Conservation (phyloP, 805 yeast species). For the Sungouiozyma ichnusensis region DNA sequence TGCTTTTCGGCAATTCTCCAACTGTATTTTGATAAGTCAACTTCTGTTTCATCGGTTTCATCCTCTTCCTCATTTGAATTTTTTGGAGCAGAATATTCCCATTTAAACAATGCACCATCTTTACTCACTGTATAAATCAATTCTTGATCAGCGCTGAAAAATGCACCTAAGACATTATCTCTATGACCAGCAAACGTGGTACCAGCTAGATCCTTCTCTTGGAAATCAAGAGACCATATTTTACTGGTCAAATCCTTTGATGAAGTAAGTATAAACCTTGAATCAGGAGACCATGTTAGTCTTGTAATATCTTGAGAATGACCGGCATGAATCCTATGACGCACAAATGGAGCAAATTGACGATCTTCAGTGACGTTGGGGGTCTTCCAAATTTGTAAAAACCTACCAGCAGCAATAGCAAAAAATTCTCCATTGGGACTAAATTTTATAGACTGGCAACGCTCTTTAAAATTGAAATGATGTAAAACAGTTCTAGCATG, state of each 20-base stretch:
- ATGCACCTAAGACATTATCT: constrained; percentile 79
- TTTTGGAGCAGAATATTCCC: constrained; percentile 70
- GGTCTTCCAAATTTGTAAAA: constrained; percentile 88
- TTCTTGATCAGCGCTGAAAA: constrained; percentile 81
- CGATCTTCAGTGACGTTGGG: constrained; percentile 73
- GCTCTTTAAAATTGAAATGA: constrained; percentile 85
- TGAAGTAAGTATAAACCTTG: constrained; percentile 75
- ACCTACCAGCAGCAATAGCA: constrained; percentile 75
- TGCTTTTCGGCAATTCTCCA: constrained; percentile 82
- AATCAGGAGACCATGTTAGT: constrained; percentile 82
- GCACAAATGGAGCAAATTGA: constrained; percentile 92
- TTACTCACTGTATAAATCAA: constrained; percentile 81
- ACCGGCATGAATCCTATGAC: constrained; percentile 84
- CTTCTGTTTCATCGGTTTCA: constrained; percentile 31
- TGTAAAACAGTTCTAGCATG: constrained; percentile 75
- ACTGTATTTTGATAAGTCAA: constrained; percentile 34
- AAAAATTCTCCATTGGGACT: constrained; percentile 82
- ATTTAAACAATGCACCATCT: constrained; percentile 87
- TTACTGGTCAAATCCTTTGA: constrained; percentile 86
- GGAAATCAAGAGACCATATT: constrained; percentile 64
- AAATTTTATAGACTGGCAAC: constrained; percentile 64
- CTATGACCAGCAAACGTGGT: constrained; percentile 87
- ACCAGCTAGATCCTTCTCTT: constrained; percentile 59
- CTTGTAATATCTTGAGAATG: constrained; percentile 76
- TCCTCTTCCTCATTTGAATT: constrained; percentile 37